These are phyloP conservation scores for Phytophthora megakarya DNA, from an alignment of 352 stramenopile genomes.

Conservation along the genomic window DNA sequence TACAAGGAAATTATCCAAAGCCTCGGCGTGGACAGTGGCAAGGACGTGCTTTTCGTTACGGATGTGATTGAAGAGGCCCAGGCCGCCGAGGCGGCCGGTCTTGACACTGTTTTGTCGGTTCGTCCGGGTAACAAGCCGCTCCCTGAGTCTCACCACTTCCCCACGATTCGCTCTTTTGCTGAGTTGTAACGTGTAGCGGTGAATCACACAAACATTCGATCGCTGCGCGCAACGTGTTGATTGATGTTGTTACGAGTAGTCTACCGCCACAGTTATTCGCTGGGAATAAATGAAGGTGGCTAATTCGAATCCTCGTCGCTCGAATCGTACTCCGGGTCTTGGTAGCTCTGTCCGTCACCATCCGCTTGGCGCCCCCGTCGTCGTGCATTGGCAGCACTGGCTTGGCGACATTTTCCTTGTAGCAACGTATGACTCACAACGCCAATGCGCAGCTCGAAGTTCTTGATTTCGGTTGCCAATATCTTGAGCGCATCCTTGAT, in stretches of 20 bases:
- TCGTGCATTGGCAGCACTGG: slow-evolving; percentile 36
- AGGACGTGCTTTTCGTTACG: slow-evolving; percentile 89
- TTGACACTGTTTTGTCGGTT: slow-evolving; percentile 77
- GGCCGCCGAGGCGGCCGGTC: slow-evolving; percentile 67
- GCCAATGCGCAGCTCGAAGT: slow-evolving; percentile 82
- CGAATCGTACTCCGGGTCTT: slow-evolving; percentile 78
- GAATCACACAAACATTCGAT: neutral
- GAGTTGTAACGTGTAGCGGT: slow-evolving; percentile 48
- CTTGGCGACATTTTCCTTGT: slow-evolving; percentile 72
- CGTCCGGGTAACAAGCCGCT: slow-evolving; percentile 87
- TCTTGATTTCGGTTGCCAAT: slow-evolving; percentile 77
- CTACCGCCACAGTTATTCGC: slow-evolving; percentile 10
- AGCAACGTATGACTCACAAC: slow-evolving; percentile 82
- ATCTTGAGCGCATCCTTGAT: slow-evolving; percentile 87
- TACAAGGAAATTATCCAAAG: slow-evolving; percentile 86
- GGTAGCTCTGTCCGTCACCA: slow-evolving; percentile 47
- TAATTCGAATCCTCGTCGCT: slow-evolving; percentile 84
- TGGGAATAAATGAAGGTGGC: slow-evolving; percentile 23
- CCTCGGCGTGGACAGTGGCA: slow-evolving; percentile 75
- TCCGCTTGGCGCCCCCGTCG: slow-evolving; percentile 40
- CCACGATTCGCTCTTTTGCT: slow-evolving; percentile 60
- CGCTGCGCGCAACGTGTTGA: slow-evolving; percentile 6
- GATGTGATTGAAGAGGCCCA: slow-evolving; percentile 88
- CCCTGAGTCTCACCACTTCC: slow-evolving; percentile 57
- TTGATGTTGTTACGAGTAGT: slow-evolving; percentile 7